Evolutionary conservation across 805 yeast genomes (phyloP).

Genomic region (Candida chauliodis): DNA sequence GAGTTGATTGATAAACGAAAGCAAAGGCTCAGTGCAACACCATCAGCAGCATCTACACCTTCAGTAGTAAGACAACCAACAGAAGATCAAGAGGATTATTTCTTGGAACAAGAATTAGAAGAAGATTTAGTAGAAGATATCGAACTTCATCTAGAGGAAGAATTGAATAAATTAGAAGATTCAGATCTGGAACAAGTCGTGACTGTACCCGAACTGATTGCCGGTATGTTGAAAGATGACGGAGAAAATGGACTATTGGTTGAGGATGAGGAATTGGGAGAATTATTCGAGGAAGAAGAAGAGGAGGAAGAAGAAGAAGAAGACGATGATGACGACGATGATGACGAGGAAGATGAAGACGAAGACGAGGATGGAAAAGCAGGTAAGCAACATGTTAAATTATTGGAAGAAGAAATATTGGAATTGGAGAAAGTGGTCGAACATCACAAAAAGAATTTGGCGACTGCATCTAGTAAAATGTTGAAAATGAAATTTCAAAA

Average conservation of each 20-base stretch:
- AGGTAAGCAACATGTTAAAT: conserved; percentile 50
- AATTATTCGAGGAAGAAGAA: conserved; percentile 40
- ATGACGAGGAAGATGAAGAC: conserved; percentile 47
- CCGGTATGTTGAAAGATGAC: conserved; percentile 8
- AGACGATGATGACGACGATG: conserved; percentile 54
- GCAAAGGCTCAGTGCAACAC: conserved; percentile 21
- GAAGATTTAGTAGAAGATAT: conserved; percentile 14
- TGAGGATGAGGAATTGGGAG: conserved; percentile 33
- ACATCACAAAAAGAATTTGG: conserved; percentile 69
- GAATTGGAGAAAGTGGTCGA: conserved; percentile 77
- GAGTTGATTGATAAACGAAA: conserved; percentile 61
- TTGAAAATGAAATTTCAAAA: conserved; percentile 82
- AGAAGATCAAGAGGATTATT: conserved; percentile 33
- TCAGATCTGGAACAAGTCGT: conserved; percentile 7
- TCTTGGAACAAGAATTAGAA: conserved; percentile 36
- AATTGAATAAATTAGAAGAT: conserved; percentile 50
- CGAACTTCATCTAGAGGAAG: conserved; percentile 46
- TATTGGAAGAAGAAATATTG: conserved; percentile 77
- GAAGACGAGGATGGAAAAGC: conserved; percentile 52
- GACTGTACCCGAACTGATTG: conserved; percentile 6
- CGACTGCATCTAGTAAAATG: conserved; percentile 75
- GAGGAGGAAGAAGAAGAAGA: conserved; percentile 55
- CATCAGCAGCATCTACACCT: conserved; percentile 27
- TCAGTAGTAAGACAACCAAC: conserved; percentile 20
- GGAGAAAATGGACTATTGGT: conserved; percentile 10